phyloP scores from a whole-genome alignment of 208 protist species.

The Leishmania lainsoni region DNA sequence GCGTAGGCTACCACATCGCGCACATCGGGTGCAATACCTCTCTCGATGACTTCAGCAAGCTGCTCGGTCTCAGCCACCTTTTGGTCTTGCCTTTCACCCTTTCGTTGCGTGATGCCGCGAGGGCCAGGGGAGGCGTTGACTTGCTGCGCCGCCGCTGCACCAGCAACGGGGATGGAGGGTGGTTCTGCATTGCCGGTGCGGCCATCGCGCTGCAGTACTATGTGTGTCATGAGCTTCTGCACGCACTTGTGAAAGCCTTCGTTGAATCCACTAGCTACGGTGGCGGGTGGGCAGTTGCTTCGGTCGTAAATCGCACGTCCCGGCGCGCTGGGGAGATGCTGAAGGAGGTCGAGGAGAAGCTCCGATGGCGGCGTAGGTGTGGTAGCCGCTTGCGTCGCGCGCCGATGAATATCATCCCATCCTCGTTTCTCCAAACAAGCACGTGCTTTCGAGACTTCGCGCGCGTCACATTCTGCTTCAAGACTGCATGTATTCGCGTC shows the following conservation, averaged over 20 bases:
- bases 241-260: constrained; percentile 30
- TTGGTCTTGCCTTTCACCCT: background rate
- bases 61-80: background rate
- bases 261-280: constrained; percentile 44
- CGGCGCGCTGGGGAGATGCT: constrained; percentile 24
- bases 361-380: constrained; percentile 9
- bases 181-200: background rate
- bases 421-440: background rate
- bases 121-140: background rate
- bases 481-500: no score
- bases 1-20: constrained; percentile 32
- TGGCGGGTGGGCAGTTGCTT: constrained; percentile 41
- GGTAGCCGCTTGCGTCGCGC: constrained; percentile 12
- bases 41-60: background rate
- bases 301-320: constrained; percentile 58
- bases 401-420: background rate
- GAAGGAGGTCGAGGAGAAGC: constrained; percentile 17
- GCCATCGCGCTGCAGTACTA: constrained; percentile 37
- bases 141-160: background rate
- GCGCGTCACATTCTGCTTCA: background rate
- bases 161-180: background rate
- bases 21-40: constrained; percentile 16
- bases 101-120: background rate
- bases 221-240: constrained; percentile 45
- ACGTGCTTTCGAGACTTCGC: background rate